Conservation (phyloP, 108 stramenopile genomes). For the Stephanodiscus triporus region DNA sequence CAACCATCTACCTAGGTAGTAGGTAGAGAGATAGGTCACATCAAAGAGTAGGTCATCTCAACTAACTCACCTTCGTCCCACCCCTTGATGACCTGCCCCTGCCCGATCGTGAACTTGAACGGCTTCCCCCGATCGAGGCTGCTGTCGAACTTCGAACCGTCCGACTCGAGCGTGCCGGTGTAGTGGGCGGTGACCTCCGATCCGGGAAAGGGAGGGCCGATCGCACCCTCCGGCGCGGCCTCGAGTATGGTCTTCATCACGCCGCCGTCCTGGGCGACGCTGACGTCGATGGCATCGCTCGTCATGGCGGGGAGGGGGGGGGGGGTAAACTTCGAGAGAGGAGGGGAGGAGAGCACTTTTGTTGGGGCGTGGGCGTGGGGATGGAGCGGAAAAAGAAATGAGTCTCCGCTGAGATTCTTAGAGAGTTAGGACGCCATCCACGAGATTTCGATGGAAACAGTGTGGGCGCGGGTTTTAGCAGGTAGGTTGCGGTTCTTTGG, state of each 20-base stretch:
- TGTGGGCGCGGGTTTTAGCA: too few relatives aligned
- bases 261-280: slow-evolving; percentile 86
- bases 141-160: slow-evolving; percentile 90
- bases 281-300: slow-evolving; percentile 69
- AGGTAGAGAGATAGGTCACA: background rate
- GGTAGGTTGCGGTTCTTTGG: too few relatives aligned
- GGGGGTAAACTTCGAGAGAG: too few relatives aligned
- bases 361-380: too few relatives aligned
- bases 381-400: too few relatives aligned
- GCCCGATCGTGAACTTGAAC: slow-evolving; percentile 95
- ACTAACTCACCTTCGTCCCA: slow-evolving; percentile 82
- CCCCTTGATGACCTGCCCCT: slow-evolving; percentile 93
- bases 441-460: slow-evolving; percentile 22
- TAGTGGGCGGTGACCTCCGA: slow-evolving; percentile 89
- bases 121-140: slow-evolving; percentile 86
- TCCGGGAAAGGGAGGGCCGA: slow-evolving; percentile 77
- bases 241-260: slow-evolving; percentile 82
- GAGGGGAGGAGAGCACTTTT: background rate
- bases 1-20: too few relatives aligned
- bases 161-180: slow-evolving; percentile 82
- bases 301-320: too few relatives aligned
- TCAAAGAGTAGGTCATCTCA: too few relatives aligned
- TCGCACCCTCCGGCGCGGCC: slow-evolving; percentile 72
- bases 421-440: too few relatives aligned
- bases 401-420: too few relatives aligned